These are phyloP conservation scores for Barnettozyma californica DNA, from an alignment of 805 yeast genomes.

Conservation along the genomic window DNA sequence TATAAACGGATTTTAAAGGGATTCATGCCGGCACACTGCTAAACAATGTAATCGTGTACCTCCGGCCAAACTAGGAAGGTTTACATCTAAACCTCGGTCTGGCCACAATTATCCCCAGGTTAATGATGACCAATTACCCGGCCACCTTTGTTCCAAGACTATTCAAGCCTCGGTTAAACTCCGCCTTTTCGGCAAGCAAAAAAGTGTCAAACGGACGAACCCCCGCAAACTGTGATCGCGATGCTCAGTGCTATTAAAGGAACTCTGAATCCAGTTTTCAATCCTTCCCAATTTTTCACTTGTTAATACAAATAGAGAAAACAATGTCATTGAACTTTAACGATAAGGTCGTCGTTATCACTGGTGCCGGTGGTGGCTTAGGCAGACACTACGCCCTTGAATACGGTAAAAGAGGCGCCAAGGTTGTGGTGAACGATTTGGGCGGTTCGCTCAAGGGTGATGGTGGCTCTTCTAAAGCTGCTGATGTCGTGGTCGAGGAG, in stretches of 20 bases:
- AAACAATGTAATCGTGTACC: too few species aligned
- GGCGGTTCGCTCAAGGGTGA: conserved; percentile 80
- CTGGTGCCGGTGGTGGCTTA: conserved; percentile 97
- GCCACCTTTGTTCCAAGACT: neutral
- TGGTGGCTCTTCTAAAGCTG: conserved; percentile 68
- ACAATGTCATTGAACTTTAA: conserved; percentile 44
- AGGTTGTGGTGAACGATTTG: conserved; percentile 90
- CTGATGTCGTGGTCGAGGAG: conserved; percentile 85
- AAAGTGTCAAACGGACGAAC: neutral
- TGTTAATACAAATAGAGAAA: neutral
- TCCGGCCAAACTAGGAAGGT: neutral
- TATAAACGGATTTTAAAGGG: too few species aligned
- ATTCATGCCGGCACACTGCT: too few species aligned
- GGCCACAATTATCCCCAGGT: neutral
- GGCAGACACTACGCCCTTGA: conserved; percentile 86
- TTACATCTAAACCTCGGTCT: neutral
- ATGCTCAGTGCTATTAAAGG: neutral
- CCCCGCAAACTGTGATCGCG: neutral
- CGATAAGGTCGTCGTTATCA: conserved; percentile 84
- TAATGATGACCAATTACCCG: neutral
- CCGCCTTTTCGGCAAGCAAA: neutral
- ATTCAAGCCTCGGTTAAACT: neutral
- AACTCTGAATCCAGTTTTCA: conserved; percentile 2
- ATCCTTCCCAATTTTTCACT: neutral
- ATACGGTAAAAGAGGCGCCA: conserved; percentile 87